Conservation (phyloP, 441 rosid genomes). For the Croton laevigatus region DNA sequence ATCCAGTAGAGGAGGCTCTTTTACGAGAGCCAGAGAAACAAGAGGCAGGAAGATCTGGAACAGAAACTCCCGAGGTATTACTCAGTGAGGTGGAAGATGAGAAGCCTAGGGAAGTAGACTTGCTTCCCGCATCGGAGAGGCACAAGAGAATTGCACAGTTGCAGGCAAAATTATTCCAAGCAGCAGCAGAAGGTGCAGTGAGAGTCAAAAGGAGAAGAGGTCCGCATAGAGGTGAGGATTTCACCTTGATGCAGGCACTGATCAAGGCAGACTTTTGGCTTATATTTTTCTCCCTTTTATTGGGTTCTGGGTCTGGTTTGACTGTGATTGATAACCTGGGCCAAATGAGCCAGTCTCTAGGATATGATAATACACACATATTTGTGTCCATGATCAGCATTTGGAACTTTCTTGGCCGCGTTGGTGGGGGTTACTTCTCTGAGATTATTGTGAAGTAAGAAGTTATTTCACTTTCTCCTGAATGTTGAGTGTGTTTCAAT, state of each 20-base stretch:
- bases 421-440: slow-evolving; percentile 95
- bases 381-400: slow-evolving; percentile 95
- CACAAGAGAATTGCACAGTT: slow-evolving; percentile 74
- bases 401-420: slow-evolving; percentile 96
- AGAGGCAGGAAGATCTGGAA: slow-evolving; percentile 46
- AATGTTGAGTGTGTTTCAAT: slow-evolving; percentile 16
- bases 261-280: slow-evolving; percentile 95
- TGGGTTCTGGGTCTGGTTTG: slow-evolving; percentile 95
- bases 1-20: slow-evolving; percentile 53
- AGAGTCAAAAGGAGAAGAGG: slow-evolving; percentile 76
- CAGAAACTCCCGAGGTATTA: slow-evolving; percentile 47
- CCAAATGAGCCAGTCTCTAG: slow-evolving; percentile 94
- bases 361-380: slow-evolving; percentile 74
- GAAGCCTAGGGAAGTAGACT: slow-evolving; percentile 76
- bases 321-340: slow-evolving; percentile 97
- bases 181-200: slow-evolving; percentile 91
- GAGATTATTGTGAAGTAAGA: slow-evolving; percentile 79
- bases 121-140: slow-evolving; percentile 86
- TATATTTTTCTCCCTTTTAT: slow-evolving; percentile 72
- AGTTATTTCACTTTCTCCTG: slow-evolving; percentile 7
- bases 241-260: slow-evolving; percentile 83
- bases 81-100: slow-evolving; percentile 94
- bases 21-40: slow-evolving; percentile 44
- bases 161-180: slow-evolving; percentile 73
- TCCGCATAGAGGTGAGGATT: slow-evolving; percentile 90